Base-by-base conservation (phyloP, 75 land plant species). In the Adiantum capillusveneris region DNA sequence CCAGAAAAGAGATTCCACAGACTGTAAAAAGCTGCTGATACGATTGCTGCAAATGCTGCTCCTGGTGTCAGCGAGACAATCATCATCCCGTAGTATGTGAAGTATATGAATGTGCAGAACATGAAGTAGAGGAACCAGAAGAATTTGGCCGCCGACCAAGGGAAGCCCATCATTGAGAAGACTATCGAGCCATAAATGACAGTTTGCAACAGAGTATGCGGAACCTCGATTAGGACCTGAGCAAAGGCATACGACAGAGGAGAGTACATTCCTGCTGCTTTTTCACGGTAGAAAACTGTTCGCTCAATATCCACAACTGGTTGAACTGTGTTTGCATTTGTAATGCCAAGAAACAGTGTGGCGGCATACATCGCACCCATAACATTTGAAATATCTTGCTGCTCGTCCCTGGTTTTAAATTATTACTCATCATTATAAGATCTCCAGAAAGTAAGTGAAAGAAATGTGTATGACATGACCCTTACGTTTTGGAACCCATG, bases 201-300 rank as follows among this genome's bases (percentile, higher is more conserved):
- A 11, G 66, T 61, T 29, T 68, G 71, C 28, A 37, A 31, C 41
- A 68, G 50, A 34, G 43, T 60, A 22, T 68, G 61, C 6, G 71
- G 71, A 39, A 68, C 52, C 57, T 68, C 71, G 0, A 31, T 16
- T 14, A 36, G 34, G 63, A 81, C 88, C 79, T 81, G 84, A 36
- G 72, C 84, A 37, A 75, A 75, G 22, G 85, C 81, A 62, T 81
- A 81, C 1, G 89, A 79, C 5, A 81, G 39, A 2, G 79, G 66
- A 25, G 85, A 76, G 48, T 85, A 81, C 85, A 79, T 85, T 65
- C 85, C 89, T 6, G 89, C 89, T 7, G 82, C 89, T 56, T 56
- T 79, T 29, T 81, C 84, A 39, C 84, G 59, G 52, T 81, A 77
- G 43, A 76, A 81, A 14, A 81, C 81, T 6, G 69, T 81, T 26